A percentile compares a stretch with the other conserved stretches of the same genome.
phyloP scores from a whole-genome alignment of 2,329 filamentous ascomycete genomes.

The Berkeleyomyces basicola region DNA sequence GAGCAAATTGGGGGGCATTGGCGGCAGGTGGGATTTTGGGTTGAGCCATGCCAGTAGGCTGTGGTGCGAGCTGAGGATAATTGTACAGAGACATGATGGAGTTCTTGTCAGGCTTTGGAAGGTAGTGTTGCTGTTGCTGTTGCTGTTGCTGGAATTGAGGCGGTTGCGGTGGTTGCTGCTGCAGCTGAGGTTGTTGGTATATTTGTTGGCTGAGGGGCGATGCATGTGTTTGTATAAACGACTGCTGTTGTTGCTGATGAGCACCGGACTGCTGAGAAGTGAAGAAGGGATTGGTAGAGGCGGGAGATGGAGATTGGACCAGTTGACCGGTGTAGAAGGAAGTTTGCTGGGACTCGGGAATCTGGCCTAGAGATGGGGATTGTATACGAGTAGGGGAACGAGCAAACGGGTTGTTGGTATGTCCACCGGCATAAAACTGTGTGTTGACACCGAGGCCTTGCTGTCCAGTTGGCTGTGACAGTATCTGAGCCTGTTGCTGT shows the following conservation, averaged over 20 bases:
- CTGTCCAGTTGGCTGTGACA: conserved; percentile 15
- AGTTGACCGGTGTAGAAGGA: conserved; percentile 22
- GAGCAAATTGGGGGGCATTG: conserved; percentile 18
- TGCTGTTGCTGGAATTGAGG: conserved; percentile 19
- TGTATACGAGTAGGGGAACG: conserved; percentile 34
- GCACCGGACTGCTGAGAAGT: conserved; percentile 16
- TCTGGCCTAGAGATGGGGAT: conserved; percentile 32
- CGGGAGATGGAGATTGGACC: conserved; percentile 1
- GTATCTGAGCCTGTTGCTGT: conserved; percentile 9
- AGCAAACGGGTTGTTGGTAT: conserved; percentile 31
- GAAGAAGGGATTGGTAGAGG: conserved; percentile 24
- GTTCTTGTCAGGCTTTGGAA: conserved; percentile 44
- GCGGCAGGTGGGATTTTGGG: not conserved
- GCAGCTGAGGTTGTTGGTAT: conserved; percentile 15
- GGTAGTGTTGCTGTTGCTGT: conserved; percentile 20
- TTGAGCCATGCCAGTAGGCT: conserved; percentile 10
- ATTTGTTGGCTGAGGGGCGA: conserved; percentile 14
- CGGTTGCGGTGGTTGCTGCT: conserved; percentile 16
- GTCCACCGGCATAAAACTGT: conserved; percentile 20
- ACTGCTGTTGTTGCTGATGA: conserved; percentile 19
- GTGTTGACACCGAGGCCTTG: conserved; percentile 28
- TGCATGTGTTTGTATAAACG: conserved; percentile 5
- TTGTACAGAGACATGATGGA: conserved; percentile 64
- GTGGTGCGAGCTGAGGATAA: conserved; percentile 25
- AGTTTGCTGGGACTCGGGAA: conserved; percentile 32